These are phyloP conservation scores for Candida hungchunana DNA, from an alignment of 805 yeast genomes.

Conservation along the genomic window DNA sequence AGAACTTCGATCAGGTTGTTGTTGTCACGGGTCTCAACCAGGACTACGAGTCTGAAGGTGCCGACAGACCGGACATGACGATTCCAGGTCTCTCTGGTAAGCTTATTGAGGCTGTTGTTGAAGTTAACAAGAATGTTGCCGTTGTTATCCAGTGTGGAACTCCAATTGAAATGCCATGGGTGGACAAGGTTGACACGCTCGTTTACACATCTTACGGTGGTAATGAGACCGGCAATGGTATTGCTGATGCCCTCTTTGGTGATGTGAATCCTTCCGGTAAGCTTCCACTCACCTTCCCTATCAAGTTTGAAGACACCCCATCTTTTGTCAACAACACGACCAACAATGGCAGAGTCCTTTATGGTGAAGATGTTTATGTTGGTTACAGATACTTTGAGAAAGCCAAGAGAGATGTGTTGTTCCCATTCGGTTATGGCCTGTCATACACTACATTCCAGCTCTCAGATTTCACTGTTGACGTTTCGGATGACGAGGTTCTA, in stretches of 20 bases:
- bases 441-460: conserved; percentile 52
- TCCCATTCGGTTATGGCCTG: conserved; percentile 60
- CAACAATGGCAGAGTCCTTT: conserved; percentile 47
- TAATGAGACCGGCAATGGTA: conserved; percentile 51
- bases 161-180: conserved; percentile 59
- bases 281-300: conserved; percentile 52
- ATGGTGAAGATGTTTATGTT: conserved; percentile 64
- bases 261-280: conserved; percentile 60
- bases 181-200: conserved; percentile 35
- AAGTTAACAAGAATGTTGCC: conserved; percentile 46
- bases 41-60: conserved; percentile 61
- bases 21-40: conserved; percentile 46
- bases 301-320: conserved; percentile 49
- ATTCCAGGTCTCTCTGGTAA: conserved; percentile 46
- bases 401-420: conserved; percentile 43
- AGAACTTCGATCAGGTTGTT: conserved; percentile 46
- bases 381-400: conserved; percentile 57
- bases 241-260: conserved; percentile 52
- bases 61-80: conserved; percentile 47
- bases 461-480: conserved; percentile 31
- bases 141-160: conserved; percentile 59
- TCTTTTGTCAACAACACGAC: conserved; percentile 48
- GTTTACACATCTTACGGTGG: conserved; percentile 59
- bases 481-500: conserved; percentile 18
- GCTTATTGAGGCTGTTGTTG: conserved; percentile 40